Conservation (phyloP, 2,329 filamentous ascomycete genomes). For the Neopestalotiopsis rosae region DNA sequence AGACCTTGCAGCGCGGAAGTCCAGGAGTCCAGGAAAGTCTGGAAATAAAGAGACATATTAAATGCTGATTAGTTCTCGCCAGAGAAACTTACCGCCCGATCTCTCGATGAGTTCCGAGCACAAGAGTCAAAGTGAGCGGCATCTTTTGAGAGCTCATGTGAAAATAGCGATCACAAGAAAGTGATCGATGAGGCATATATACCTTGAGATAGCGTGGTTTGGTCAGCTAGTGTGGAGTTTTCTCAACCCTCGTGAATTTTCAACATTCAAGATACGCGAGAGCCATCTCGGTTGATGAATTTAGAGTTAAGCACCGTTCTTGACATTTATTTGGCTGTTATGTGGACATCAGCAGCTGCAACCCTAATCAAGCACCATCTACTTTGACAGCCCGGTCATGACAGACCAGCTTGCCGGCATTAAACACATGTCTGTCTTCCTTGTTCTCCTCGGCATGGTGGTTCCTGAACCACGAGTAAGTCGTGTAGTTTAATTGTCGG, state of each 20-base stretch:
- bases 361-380: not conserved
- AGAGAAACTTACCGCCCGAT: not conserved
- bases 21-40: not conserved
- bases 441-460: not conserved
- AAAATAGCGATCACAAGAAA: not conserved
- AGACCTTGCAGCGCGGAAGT: not conserved
- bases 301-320: constrained; percentile 5
- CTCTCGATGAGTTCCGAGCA: not conserved
- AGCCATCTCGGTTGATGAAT: not conserved
- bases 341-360: constrained; percentile 3
- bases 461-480: no score
- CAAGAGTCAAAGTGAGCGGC: no score
- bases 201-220: no score
- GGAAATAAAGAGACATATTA: not conserved
- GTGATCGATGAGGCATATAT: no score
- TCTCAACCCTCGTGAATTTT: not conserved
- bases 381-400: not conserved
- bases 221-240: not conserved
- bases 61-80: not conserved
- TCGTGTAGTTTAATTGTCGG: no score
- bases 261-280: not conserved
- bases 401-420: not conserved
- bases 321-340: not conserved
- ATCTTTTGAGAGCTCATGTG: not conserved
- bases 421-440: not conserved